Base-by-base conservation (phyloP, 2,329 filamentous ascomycete genomes). In the Lojkania enalia region DNA sequence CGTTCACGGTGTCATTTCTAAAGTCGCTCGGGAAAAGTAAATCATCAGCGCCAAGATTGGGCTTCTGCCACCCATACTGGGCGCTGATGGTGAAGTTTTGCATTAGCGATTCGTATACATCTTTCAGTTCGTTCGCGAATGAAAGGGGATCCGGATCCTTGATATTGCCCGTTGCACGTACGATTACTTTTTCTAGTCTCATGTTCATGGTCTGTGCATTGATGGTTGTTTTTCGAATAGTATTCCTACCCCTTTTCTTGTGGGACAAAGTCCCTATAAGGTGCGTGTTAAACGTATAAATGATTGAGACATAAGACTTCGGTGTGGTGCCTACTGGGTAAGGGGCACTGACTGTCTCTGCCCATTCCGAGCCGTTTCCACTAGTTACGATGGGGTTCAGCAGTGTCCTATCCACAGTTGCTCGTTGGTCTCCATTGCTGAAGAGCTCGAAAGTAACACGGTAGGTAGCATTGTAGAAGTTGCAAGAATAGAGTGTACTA, bases 71-170 rank as follows among this genome's bases (percentile, higher is more conserved):
- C 13, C 38, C 38, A 21, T 41, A 41, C n/a, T 27, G 38, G 7
- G 38, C 38, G 16, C 25, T 31, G 27, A 41, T 19, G 13, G 38
- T 41, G 11, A 20, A n/a, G 13, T 41, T 31, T 15, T 11, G 23
- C 5, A 39, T 5, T 15, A 16, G 20, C 14, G 9, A 20, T 15
- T 37, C 35, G 9, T 15, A 37, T 19, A 9, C 14, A 16, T 11
- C 15, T 6, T 19, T 12, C 14, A 21, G 9, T 12, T 37, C 35
- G n/a, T n/a, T n/a, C n/a, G n/a, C 19, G 35, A 11, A 6, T 15
- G n/a, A n/a, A n/a, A n/a, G n/a, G n/a, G n/a, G n/a, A n/a, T n/a
- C n/a, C n/a, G n/a, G n/a, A n/a, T n/a, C n/a, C n/a, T n/a, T n/a
- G n/a, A n/a, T n/a, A n/a, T n/a, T n/a, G n/a, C n/a, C n/a, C n/a